Base-by-base conservation (phyloP, 306 rosid genomes). In the Mimosa pudica region DNA sequence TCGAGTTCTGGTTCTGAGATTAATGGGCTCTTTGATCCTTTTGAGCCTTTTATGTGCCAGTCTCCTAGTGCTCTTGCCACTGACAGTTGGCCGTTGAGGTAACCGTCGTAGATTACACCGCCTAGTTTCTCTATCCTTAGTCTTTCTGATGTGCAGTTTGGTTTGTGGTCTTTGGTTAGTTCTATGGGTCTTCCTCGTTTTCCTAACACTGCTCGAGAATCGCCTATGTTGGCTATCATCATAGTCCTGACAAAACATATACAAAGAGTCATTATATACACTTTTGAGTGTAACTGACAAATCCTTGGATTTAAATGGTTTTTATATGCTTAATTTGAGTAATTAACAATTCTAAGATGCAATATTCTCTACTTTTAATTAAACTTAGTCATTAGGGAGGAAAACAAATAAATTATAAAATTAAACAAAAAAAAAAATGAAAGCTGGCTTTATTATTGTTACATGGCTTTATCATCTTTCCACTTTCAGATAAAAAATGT, bases 41-140 rank as follows among this genome's bases (percentile, higher is more conserved):
- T 82, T 2, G 82, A 65, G 1, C 88, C 88, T 52, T 85, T 85
- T 52, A 85, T 85, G 73, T 85, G 88, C 88, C 88, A 85, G 70
- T 85, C 88, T 16, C 88, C 88, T 14, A 85, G 86, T 47, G 88
- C 88, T 10, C 88, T 86, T 0, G 88, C 88, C 65, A 85, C 88
- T 1, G 88, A 85, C 18, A 85, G 61, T 24, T 85, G 88, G 20
- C 88, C 88, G 45, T 85, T 85, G 55, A 85, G 88, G 82, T 85
- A 85, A 16, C 88, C 88, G 1, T 85, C 88, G 46, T 85, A 79
- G 49, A 85, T 85, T 17, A 79, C 80, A 18, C 88, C 88, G 3
- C 88, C 88, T 17, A 85, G 77, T 76, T 79, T 85, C 79, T 85
- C 88, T 18, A 85, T 85, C 82, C 88, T 82, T 76, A 82, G 13